These are phyloP conservation scores for Venturia aucupariae DNA, from an alignment of 2,329 filamentous ascomycete genomes.

Conservation along the genomic window DNA sequence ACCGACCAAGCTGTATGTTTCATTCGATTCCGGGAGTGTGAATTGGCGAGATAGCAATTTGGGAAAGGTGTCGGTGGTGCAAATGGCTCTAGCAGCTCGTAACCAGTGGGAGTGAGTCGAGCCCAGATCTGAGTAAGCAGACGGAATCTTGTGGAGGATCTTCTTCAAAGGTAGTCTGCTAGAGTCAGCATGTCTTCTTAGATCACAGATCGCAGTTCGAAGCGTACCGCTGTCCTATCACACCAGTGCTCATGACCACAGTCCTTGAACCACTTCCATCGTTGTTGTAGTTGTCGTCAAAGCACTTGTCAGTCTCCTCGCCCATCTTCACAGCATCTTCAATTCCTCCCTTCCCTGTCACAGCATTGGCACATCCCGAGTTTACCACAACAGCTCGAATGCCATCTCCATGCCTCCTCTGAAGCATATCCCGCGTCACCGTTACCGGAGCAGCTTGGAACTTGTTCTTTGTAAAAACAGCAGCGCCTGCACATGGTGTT, in stretches of 20 bases:
- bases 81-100: slow-evolving; percentile 77
- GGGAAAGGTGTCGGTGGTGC: slow-evolving; percentile 96
- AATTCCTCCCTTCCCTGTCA: slow-evolving; percentile 81
- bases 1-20: slow-evolving; percentile 77
- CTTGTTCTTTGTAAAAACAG: slow-evolving; percentile 95
- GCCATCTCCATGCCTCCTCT: slow-evolving; percentile 55
- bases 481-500: slow-evolving; percentile 73
- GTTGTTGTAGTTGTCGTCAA: slow-evolving; percentile 29
- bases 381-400: slow-evolving; percentile 83
- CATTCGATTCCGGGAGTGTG: slow-evolving; percentile 65
- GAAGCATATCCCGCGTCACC: slow-evolving; percentile 65
- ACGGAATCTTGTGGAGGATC: slow-evolving; percentile 67
- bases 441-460: slow-evolving; percentile 95
- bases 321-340: slow-evolving; percentile 87
- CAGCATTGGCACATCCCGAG: slow-evolving; percentile 93
- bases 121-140: slow-evolving; percentile 62
- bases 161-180: slow-evolving; percentile 76
- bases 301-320: slow-evolving; percentile 60
- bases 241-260: slow-evolving; percentile 97
- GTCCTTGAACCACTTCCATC: slow-evolving; percentile 49
- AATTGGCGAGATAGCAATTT: slow-evolving; percentile 86
- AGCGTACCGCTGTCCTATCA: slow-evolving; percentile 76
- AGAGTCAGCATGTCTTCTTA: not conserved
- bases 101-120: slow-evolving; percentile 80
- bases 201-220: not conserved